These are phyloP conservation scores for Anethum foeniculum DNA, from an alignment of 140 eudicot species.

Conservation along the genomic window DNA sequence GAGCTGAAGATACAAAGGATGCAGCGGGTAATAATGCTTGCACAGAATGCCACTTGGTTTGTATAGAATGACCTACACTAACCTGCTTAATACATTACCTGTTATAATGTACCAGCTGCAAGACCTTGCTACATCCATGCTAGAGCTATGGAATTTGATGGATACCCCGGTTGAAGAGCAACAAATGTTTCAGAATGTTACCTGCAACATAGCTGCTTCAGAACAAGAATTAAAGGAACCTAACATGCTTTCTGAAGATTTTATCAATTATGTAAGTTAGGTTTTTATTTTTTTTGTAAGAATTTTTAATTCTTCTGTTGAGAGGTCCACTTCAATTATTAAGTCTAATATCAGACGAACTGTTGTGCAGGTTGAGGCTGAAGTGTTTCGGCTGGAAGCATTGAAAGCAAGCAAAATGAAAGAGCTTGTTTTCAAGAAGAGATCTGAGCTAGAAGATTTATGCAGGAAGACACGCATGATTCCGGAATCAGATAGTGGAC, in stretches of 20 bases:
- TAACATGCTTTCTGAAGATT: slow-evolving; percentile 66
- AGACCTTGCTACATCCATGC: slow-evolving; percentile 74
- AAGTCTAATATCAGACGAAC: neutral
- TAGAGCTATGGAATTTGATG: slow-evolving; percentile 96
- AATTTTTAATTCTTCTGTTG: neutral
- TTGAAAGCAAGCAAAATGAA: slow-evolving; percentile 67
- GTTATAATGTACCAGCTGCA: slow-evolving; percentile 49
- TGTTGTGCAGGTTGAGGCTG: slow-evolving; percentile 36
- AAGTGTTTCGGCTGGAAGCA: slow-evolving; percentile 50
- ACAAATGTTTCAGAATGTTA: slow-evolving; percentile 69
- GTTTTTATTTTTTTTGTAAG: neutral
- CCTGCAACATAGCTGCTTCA: slow-evolving; percentile 82
- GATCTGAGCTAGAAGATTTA: slow-evolving; percentile 59
- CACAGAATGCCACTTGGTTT: neutral
- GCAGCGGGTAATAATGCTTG: slow-evolving; percentile 53
- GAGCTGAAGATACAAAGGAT: slow-evolving; percentile 70
- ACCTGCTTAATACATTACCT: slow-evolving; percentile 11
- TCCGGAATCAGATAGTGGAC: slow-evolving; percentile 37
- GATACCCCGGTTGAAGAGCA: slow-evolving; percentile 91
- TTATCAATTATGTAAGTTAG: slow-evolving; percentile 49
- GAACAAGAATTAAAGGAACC: slow-evolving; percentile 81
- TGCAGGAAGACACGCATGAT: slow-evolving; percentile 52
- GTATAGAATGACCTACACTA: neutral
- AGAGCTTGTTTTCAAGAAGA: slow-evolving; percentile 62
- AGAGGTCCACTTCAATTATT: neutral